A percentile compares a stretch with the other conserved stretches of the same genome.
phyloP scores from a whole-genome alignment of 306 rosid species.

The Quercus wislizeni region DNA sequence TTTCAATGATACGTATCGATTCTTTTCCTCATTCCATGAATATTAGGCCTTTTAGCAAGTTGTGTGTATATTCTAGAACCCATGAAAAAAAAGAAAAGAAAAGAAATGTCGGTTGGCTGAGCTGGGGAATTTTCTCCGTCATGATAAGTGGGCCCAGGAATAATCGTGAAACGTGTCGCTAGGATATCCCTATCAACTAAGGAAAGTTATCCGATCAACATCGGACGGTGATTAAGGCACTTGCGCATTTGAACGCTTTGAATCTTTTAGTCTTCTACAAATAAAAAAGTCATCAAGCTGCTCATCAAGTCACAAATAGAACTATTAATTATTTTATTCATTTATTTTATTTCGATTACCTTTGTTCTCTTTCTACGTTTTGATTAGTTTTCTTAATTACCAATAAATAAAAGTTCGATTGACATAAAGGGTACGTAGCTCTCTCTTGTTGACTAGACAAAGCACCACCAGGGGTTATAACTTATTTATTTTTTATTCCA shows the following conservation, averaged over 20 bases:
- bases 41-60: background rate
- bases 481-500: too few relatives aligned
- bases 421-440: constrained; percentile 4
- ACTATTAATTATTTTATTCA: too few relatives aligned
- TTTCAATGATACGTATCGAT: too few relatives aligned
- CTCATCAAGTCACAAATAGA: background rate
- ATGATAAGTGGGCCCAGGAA: constrained; percentile 29
- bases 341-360: background rate
- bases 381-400: background rate
- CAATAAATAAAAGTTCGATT: background rate
- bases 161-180: constrained; percentile 26
- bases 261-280: background rate
- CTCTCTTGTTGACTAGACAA: constrained; percentile 28
- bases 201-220: background rate
- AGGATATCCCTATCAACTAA: background rate
- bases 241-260: too few relatives aligned
- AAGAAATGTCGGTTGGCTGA: constrained; percentile 22
- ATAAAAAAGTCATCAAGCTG: background rate
- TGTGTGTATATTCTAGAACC: background rate
- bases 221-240: background rate
- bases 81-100: background rate
- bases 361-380: constrained; percentile 6
- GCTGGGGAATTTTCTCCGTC: constrained; percentile 43
- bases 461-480: background rate
- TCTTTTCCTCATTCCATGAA: too few relatives aligned